Evolutionary conservation across 2,329 filamentous ascomycete species (phyloP).

Genomic region (Juglanconis juglandina): DNA sequence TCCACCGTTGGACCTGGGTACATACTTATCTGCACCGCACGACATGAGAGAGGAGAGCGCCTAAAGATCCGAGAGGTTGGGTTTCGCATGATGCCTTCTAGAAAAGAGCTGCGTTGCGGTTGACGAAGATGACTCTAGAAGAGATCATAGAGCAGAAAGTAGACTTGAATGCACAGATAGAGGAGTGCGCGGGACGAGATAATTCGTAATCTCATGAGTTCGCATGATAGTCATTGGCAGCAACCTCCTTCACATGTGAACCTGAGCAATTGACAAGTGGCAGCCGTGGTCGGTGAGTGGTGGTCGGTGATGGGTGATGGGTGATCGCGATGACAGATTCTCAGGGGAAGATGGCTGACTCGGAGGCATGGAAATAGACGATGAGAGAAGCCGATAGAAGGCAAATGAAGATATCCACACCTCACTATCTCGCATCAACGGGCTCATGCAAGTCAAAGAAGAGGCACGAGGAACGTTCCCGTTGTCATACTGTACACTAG

Average conservation of each 20-base stretch:
- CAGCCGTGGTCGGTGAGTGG: too few relatives aligned
- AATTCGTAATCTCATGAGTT: background rate
- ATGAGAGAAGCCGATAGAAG: background rate
- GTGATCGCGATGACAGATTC: background rate
- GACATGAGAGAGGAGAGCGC: background rate
- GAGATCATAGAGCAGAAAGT: background rate
- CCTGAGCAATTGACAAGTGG: too few relatives aligned
- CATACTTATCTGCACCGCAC: too few relatives aligned
- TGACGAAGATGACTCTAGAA: background rate
- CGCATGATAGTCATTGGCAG: too few relatives aligned
- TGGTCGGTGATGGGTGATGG: background rate
- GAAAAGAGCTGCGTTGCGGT: background rate
- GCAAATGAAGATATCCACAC: background rate
- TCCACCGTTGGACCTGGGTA: background rate
- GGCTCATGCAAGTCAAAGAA: background rate
- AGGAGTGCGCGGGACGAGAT: background rate
- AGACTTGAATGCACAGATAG: background rate
- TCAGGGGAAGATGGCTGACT: background rate
- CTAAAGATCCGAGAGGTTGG: background rate
- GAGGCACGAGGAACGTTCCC: slow-evolving; percentile 1
- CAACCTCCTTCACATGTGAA: too few relatives aligned
- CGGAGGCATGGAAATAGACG: background rate
- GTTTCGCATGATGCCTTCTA: background rate
- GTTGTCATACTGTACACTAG: slow-evolving; percentile 1
- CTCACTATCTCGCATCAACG: background rate